Evolutionary conservation across 768 basidiomycete genomes (phyloP), one percentile per base, ranked within the genome.

Genomic region (Lactarius evosmus): DNA sequence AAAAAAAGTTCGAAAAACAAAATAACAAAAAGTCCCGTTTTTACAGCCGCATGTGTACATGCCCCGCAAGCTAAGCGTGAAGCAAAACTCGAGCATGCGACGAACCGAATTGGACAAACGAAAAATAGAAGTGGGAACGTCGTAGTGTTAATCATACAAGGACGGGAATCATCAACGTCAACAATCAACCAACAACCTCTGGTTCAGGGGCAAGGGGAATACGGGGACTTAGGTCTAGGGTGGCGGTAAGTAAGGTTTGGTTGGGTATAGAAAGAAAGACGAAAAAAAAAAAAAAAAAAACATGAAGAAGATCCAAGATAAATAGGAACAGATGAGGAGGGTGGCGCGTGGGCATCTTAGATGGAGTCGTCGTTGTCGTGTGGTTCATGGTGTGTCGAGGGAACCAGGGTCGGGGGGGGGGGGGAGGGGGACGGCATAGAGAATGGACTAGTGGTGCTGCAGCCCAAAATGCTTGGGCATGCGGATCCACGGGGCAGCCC

Each of bases 401-500:
- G n/a, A n/a, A 57, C 38, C 38, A 38, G 16, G 12, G 41, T 30
- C 27, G 40, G n/a, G 32, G 36, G 34, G 41, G 33, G 12, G 50
- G 33, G 4, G 2, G 19, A 30, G 46, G 34, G 27, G 44, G 4
- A 17, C n/a, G 14, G 55, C 7, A 22, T 40, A 5, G 56, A 50
- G 44, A 51, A 51, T 4, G 16, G 52, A 46, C 60, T 50, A 68
- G 52, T 62, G 58, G 19, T 60, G 56, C 32, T 67, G 67, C 19
- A 57, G 36, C 41, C 60, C 44, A 19, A 62, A 58, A 30, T 59
- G 66, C 27, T 66, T 68, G 29, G 67, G 49, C 27, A 68, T 67
- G 78, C 67, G 75, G 12, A 68, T 67, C 67, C 67, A 66, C 75
- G 69, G 51, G 3, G 46, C 56, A 14, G 58, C 44, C 9, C 64